Percentiles rank a stretch among this genome's conserved stretches.
Conservation (phyloP, 2,329 filamentous ascomycete genomes). For the Tolypocladium album region DNA sequence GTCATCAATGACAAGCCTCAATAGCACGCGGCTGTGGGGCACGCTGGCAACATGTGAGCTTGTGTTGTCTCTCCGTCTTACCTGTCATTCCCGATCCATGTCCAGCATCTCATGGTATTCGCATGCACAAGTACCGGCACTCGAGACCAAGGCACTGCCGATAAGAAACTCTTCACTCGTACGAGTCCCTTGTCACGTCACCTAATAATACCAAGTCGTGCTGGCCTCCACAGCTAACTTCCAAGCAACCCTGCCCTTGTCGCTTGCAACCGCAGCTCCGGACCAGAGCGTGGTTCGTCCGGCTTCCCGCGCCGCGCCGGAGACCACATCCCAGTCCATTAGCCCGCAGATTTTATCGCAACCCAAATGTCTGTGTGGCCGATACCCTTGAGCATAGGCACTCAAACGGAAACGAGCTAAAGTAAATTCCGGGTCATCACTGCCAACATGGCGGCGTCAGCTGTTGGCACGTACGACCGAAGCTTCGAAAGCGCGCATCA, state of each 20-base stretch:
- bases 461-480: neutral
- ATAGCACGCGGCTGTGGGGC: neutral
- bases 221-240: neutral
- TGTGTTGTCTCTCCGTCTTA: neutral
- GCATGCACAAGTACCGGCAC: neutral
- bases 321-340: neutral
- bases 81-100: neutral
- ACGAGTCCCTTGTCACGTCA: neutral
- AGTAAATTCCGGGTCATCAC: neutral
- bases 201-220: neutral
- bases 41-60: neutral
- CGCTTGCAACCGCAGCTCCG: neutral
- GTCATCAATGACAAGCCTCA: neutral
- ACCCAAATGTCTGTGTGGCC: neutral
- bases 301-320: neutral
- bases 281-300: neutral
- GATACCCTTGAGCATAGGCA: neutral
- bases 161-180: neutral
- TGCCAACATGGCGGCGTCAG: neutral
- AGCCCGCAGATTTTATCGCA: neutral
- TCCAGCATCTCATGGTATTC: neutral
- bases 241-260: neutral
- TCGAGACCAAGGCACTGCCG: neutral
- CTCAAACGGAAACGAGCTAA: neutral
- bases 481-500: neutral